Evolutionary conservation across 805 yeast species (phyloP).

Genomic region (Zygotorulaspora danielsina): DNA sequence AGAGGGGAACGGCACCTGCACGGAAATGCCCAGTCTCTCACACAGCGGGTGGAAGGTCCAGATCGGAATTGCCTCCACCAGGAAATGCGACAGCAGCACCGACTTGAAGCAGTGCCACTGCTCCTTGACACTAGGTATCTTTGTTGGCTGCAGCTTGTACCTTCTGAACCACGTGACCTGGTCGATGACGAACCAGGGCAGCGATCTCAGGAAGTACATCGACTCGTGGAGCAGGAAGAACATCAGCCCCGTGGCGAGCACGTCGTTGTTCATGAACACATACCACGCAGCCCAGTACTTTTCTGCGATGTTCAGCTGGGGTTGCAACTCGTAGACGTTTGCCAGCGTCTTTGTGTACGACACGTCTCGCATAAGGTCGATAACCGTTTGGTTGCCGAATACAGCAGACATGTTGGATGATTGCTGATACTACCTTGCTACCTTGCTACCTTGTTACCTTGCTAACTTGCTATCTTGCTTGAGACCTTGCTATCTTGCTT

Average conservation of each 20-base stretch:
- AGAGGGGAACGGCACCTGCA: constrained; percentile 77
- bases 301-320: constrained; percentile 50
- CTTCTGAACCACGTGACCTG: constrained; percentile 71
- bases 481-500: too few species aligned
- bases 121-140: constrained; percentile 67
- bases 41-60: constrained; percentile 93
- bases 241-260: constrained; percentile 80
- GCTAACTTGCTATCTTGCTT: too few species aligned
- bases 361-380: constrained; percentile 11
- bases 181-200: constrained; percentile 87
- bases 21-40: constrained; percentile 64
- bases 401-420: constrained; percentile 24
- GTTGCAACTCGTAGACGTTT: constrained; percentile 36
- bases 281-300: constrained; percentile 82
- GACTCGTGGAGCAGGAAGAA: constrained; percentile 75
- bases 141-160: constrained; percentile 80
- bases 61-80: constrained; percentile 89
- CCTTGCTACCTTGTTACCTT: not conserved
- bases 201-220: constrained; percentile 81
- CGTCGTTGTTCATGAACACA: constrained; percentile 72
- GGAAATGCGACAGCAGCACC: constrained; percentile 74
- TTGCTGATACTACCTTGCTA: not conserved
- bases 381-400: constrained; percentile 26
- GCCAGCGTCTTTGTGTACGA: constrained; percentile 14
- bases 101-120: constrained; percentile 86